Evolutionary conservation across 306 rosid genomes (phyloP).

Genomic region (Vachellia collinsii): DNA sequence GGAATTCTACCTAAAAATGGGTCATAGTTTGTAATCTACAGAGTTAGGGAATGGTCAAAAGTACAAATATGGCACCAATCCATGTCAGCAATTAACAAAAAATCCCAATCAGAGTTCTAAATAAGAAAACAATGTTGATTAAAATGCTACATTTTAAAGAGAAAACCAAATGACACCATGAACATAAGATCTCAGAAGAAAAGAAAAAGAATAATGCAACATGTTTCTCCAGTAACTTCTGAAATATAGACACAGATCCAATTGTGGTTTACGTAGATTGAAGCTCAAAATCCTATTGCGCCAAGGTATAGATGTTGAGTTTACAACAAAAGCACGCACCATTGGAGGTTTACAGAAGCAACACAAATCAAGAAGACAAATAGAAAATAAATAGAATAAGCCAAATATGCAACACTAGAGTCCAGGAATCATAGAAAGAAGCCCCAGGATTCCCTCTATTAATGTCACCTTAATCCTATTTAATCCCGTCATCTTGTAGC

Average conservation of each 20-base stretch:
- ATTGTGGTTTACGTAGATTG: not conserved
- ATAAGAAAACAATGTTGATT: not conserved
- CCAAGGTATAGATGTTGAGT: not conserved
- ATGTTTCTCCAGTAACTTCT: not conserved
- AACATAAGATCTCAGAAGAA: not conserved
- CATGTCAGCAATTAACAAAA: not conserved
- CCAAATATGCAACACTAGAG: not conserved
- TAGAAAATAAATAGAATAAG: not conserved
- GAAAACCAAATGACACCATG: constrained; percentile 4
- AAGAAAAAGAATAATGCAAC: not conserved
- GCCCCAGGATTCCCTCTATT: not conserved
- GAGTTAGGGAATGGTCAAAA: constrained; percentile 24
- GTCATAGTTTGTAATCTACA: constrained; percentile 15
- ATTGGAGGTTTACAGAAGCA: not conserved
- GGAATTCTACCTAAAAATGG: constrained; percentile 74
- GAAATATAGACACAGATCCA: not conserved
- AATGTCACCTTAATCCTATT: not conserved
- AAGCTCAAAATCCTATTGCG: not conserved
- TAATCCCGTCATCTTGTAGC: not conserved
- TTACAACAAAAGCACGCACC: not conserved
- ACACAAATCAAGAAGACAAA: not conserved
- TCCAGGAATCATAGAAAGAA: not conserved
- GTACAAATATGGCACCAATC: constrained; percentile 12
- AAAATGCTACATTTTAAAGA: not conserved
- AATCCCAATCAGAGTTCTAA: constrained; percentile 1